Evolutionary conservation across 805 yeast species (phyloP), one percentile per base, ranked within the genome.

Genomic region (Metschnikowia lachancei): DNA sequence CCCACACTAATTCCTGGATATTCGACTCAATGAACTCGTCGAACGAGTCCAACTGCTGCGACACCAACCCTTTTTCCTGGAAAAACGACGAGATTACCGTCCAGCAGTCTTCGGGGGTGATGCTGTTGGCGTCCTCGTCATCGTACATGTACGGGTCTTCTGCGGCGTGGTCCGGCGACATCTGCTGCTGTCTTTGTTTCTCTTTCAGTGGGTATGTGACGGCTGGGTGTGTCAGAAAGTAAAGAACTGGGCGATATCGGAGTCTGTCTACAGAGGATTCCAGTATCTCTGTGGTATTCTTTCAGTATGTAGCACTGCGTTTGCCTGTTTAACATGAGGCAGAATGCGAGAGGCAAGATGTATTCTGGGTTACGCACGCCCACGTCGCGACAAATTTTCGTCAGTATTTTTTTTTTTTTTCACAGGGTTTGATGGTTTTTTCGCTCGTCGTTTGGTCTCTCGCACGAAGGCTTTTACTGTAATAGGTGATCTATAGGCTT

Each of bases 91-190:
- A 86, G 56, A 94, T 94, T 52, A 94, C 98, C 28, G 96, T 85
- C 99, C 99, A 94, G 70, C 99, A 94, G 76, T 94, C 99, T 73
- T 94, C 99, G 24, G 97, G 87, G 28, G 98, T 90, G 71, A 94
- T 88, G 53, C 64, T 61, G 52, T 57, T 57, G 61, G 84, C 80
- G 50, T 78, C 79, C 53, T 77, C 83, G 57, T 85, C 91, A 26
- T 53, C 55, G 64, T 82, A 83, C 46, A 79, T 81, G 66, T 87
- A 86, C 41, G 83, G 86, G 66, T 85, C 91, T 44, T 67, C 73
- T 17, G 47, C 53, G n/a, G 44, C 47, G 44, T 46, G 50, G 47
- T 56, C 54, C 44, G 47, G 57, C 45, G 58, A 53, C 60, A 57
- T 56, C 40, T 36, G 34, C 44, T 26, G 31, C 36, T 19, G 30